These are phyloP conservation scores for Streptanthus diversifolius DNA, from an alignment of 345 rosid species.

Conservation along the genomic window DNA sequence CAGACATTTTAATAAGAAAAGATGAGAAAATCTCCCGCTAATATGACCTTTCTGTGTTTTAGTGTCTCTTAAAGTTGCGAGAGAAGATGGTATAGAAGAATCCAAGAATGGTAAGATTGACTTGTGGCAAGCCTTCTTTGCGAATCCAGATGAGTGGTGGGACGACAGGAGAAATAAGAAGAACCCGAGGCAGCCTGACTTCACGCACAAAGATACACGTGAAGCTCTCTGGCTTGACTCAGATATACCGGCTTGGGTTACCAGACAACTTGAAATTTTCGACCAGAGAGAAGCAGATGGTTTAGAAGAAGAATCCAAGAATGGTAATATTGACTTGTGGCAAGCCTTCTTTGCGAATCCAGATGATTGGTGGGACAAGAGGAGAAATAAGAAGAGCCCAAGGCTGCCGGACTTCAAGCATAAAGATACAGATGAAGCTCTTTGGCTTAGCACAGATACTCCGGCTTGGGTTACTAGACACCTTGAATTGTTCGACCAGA, in stretches of 20 bases:
- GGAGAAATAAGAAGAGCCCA: constrained; percentile 44
- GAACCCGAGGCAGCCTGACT: constrained; percentile 51
- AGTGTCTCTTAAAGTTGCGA: background rate
- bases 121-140: constrained; percentile 73
- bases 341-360: constrained; percentile 64
- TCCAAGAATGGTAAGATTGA: constrained; percentile 27
- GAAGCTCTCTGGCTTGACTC: constrained; percentile 65
- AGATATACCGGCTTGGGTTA: constrained; percentile 64
- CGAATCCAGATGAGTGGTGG: constrained; percentile 71
- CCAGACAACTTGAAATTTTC: constrained; percentile 39
- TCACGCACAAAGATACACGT: constrained; percentile 62
- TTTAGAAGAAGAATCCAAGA: constrained; percentile 7
- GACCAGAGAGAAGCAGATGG: constrained; percentile 30
- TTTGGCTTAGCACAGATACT: constrained; percentile 52
- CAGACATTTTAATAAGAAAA: background rate
- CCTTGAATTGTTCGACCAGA: constrained; percentile 36
- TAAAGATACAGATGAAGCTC: constrained; percentile 64
- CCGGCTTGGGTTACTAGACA: constrained; percentile 68
- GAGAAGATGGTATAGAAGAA: constrained; percentile 10
- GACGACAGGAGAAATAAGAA: constrained; percentile 56
- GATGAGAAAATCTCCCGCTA: background rate
- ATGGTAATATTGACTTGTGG: constrained; percentile 49
- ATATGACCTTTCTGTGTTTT: constrained; percentile 9
- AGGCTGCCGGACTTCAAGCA: constrained; percentile 64
- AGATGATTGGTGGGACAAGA: constrained; percentile 73